phyloP scores from a whole-genome alignment of 2,329 filamentous ascomycete species.

The Epichloe baconii region DNA sequence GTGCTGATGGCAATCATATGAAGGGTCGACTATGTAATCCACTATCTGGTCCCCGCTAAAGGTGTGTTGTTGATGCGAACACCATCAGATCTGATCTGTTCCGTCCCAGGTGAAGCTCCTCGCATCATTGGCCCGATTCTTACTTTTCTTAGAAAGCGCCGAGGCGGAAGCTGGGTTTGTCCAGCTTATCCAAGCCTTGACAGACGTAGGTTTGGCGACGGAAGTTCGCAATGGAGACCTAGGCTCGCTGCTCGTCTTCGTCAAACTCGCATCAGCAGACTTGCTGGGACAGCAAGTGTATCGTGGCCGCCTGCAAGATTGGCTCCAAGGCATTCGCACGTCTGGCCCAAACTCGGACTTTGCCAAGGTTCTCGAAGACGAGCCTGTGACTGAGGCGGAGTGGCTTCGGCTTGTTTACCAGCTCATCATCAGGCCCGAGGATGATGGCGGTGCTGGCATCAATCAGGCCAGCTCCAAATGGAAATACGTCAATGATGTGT shows the following conservation, averaged over 20 bases:
- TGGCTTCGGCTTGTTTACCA: constrained; percentile 78
- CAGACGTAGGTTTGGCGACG: constrained; percentile 67
- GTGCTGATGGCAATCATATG: neutral
- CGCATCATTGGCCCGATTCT: neutral
- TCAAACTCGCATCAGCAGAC: constrained; percentile 62
- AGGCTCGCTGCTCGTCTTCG: constrained; percentile 67
- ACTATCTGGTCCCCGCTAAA: constrained; percentile 57
- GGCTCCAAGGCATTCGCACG: constrained; percentile 77
- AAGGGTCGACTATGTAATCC: constrained; percentile 79
- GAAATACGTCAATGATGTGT: constrained; percentile 60
- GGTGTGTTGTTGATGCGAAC: constrained; percentile 30
- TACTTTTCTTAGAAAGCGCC: constrained; percentile 39
- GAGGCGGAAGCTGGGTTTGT: constrained; percentile 65
- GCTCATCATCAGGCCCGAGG: constrained; percentile 59
- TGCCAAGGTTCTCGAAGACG: constrained; percentile 49
- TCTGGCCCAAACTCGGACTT: constrained; percentile 65
- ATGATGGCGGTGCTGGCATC: constrained; percentile 69
- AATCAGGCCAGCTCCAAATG: constrained; percentile 56
- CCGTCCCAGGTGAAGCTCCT: neutral
- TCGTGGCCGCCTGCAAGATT: constrained; percentile 79
- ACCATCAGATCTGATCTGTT: neutral
- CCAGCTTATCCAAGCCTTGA: constrained; percentile 62
- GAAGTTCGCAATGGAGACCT: constrained; percentile 74
- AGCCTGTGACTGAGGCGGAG: constrained; percentile 80
- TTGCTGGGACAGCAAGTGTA: constrained; percentile 73